Percentiles rank a stretch among this genome's conserved stretches.
phyloP scores from a whole-genome alignment of 2,329 filamentous ascomycete genomes.

The Cytospora piceicola region DNA sequence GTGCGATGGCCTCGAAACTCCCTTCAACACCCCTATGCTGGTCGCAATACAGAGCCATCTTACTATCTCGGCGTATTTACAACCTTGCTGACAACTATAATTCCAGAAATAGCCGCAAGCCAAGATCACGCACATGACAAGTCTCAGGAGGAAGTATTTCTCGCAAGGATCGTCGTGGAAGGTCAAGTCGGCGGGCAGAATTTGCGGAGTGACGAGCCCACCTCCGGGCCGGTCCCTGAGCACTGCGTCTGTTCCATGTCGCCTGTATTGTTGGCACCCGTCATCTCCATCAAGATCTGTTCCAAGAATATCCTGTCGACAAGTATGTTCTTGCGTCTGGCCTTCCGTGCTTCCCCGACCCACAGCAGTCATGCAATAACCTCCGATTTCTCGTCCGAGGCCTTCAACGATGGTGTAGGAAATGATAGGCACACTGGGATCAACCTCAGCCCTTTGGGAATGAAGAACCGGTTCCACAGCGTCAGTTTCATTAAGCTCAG shows the following conservation, averaged over 20 bases:
- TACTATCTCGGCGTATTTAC: not conserved
- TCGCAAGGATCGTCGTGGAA: not conserved
- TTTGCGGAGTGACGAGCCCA: not conserved
- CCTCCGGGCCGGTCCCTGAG: conserved; percentile 6
- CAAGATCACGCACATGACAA: not conserved
- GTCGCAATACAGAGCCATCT: not conserved
- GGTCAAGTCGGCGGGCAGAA: not conserved
- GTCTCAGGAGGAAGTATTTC: not conserved
- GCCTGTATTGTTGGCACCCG: not conserved
- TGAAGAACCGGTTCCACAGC: not conserved
- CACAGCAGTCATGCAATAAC: not conserved
- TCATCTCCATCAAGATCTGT: too few species aligned
- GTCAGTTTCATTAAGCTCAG: not conserved
- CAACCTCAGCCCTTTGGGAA: not conserved
- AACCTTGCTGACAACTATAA: not conserved
- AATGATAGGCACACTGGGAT: not conserved
- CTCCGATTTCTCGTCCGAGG: not conserved
- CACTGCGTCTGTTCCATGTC: conserved; percentile 1
- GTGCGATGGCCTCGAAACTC: not conserved
- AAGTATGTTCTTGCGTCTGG: too few species aligned
- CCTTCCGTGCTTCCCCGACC: too few species aligned
- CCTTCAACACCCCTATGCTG: not conserved
- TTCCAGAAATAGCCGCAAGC: not conserved
- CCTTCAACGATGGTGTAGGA: not conserved
- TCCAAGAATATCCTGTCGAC: not conserved